Percentiles rank a stretch among this genome's conserved stretches.
These are phyloP conservation scores for Eucalyptus curtisii DNA, from an alignment of 345 rosid genomes.

Conservation along the genomic window DNA sequence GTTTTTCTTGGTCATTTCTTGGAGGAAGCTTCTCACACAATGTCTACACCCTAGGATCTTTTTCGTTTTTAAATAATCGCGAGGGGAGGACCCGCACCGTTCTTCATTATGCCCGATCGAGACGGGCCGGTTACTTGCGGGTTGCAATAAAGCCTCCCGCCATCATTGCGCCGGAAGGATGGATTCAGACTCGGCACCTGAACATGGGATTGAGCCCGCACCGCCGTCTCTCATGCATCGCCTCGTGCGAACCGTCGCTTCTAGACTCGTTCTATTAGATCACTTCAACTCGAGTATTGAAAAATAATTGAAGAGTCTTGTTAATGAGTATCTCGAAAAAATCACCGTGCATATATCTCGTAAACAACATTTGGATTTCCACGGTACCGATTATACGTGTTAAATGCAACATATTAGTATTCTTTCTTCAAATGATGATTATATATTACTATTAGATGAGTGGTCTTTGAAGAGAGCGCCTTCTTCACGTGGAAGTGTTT, in stretches of 20 bases:
- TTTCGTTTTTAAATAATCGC: not conserved
- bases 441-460: not conserved
- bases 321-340: not conserved
- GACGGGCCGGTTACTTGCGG: not conserved
- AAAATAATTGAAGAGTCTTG: not conserved
- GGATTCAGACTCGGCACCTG: not conserved
- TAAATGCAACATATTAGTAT: not conserved
- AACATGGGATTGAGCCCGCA: not conserved
- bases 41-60: not conserved
- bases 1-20: not conserved
- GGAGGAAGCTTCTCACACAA: not conserved
- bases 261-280: not conserved
- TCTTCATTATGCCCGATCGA: not conserved
- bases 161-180: not conserved
- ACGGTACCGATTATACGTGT: rapidly evolving
- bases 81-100: not conserved
- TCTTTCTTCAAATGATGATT: not conserved
- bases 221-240: not conserved
- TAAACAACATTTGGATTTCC: not conserved
- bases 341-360: rapidly evolving
- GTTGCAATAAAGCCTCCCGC: not conserved
- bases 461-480: not conserved
- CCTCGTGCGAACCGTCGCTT: not conserved
- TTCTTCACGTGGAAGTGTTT: not conserved
- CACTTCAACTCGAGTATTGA: rapidly evolving